Percentiles rank a stretch among this genome's conserved stretches.
These are phyloP conservation scores for Syzygium oleosum DNA, from an alignment of 345 rosid species.

Conservation along the genomic window DNA sequence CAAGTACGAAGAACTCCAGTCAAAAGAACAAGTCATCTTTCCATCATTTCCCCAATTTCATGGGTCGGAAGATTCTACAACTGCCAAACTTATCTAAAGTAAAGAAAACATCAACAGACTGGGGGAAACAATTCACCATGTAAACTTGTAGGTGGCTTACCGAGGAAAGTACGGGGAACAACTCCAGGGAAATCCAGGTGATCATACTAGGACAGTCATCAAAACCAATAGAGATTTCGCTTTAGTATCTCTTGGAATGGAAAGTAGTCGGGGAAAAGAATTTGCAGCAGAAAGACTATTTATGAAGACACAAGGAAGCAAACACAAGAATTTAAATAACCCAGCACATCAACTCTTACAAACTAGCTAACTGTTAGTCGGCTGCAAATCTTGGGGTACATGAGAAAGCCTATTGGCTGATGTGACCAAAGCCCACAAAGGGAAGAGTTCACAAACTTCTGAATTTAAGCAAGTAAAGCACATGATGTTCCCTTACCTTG, in stretches of 20 bases:
- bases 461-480: neutral
- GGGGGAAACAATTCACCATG: neutral
- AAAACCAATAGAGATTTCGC: neutral
- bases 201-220: constrained; percentile 51
- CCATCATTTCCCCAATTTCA: no score
- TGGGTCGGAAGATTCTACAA: no score
- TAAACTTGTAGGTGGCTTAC: constrained; percentile 13
- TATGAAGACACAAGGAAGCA: neutral
- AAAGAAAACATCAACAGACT: neutral
- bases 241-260: neutral
- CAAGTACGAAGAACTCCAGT: neutral
- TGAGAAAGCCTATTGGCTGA: neutral
- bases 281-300: neutral
- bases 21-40: neutral
- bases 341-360: neutral
- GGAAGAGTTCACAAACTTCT: neutral
- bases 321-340: neutral
- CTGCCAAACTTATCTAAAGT: neutral
- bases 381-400: neutral
- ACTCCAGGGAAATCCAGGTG: constrained; percentile 98
- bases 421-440: neutral
- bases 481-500: constrained; percentile 32
- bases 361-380: accelerated
- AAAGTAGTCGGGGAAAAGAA: neutral
- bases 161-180: constrained; percentile 93